A percentile compares a stretch with the other conserved stretches of the same genome.
phyloP scores from a whole-genome alignment of 2,329 filamentous ascomycete genomes.

The Clarireedia monteithiana region DNA sequence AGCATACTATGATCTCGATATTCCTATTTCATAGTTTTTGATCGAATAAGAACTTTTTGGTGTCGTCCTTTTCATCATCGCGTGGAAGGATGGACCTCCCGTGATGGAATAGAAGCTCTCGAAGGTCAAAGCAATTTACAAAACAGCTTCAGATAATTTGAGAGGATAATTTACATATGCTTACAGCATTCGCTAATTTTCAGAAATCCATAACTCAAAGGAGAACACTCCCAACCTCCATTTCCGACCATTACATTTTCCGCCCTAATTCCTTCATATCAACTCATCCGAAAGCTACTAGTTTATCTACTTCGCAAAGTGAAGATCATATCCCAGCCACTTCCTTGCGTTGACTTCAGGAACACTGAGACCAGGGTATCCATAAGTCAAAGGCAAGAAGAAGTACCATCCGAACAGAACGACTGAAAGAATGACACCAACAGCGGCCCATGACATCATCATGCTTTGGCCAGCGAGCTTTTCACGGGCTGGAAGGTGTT shows the following conservation, averaged over 20 bases:
- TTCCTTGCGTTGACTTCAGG: conserved; percentile 75
- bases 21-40: no score
- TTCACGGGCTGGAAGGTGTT: conserved; percentile 71
- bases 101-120: background rate
- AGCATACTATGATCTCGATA: no score
- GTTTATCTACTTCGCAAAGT: conserved; percentile 81
- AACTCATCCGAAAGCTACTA: background rate
- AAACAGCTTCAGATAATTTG: background rate
- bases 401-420: conserved; percentile 78
- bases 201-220: conserved; percentile 44
- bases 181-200: conserved; percentile 56
- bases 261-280: background rate
- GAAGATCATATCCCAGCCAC: conserved; percentile 94
- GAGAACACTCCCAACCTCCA: conserved; percentile 44
- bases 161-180: background rate
- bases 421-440: conserved; percentile 57
- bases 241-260: conserved; percentile 26
- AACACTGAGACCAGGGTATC: conserved; percentile 78
- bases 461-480: conserved; percentile 74
- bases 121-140: background rate
- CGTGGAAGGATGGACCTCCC: no score
- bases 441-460: conserved; percentile 70
- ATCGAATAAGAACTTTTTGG: no score
- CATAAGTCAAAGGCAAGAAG: conserved; percentile 93
- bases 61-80: no score